phyloP scores from a whole-genome alignment of 192 early-diverging fungal species.

The Dissophora globulifera region DNA sequence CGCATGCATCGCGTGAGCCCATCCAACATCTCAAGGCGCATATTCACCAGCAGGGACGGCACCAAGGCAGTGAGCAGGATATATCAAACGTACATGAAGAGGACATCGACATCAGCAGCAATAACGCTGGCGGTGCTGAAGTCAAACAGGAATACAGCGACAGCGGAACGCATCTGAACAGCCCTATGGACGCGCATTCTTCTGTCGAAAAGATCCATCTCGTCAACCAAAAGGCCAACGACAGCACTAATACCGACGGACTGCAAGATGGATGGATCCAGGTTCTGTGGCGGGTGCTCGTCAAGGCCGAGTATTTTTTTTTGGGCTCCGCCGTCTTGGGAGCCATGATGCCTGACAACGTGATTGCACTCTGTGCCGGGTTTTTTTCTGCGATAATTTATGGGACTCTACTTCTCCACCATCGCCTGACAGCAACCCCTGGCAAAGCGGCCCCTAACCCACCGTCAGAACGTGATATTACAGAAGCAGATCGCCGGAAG shows the following conservation, averaged over 20 bases:
- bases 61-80: no score
- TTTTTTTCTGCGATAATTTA: conserved; percentile 38
- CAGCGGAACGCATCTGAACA: background rate
- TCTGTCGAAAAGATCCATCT: no score
- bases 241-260: background rate
- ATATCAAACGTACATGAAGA: no score
- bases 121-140: background rate
- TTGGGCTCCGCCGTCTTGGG: conserved; percentile 39
- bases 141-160: background rate
- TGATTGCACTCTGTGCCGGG: conserved; percentile 24
- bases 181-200: background rate
- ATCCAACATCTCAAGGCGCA: no score
- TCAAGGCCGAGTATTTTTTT: conserved; percentile 32
- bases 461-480: background rate
- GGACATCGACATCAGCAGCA: background rate
- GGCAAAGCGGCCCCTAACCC: conserved; percentile 26
- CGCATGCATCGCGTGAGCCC: conserved; percentile 16
- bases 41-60: no score
- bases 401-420: conserved; percentile 16
- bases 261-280: conserved; percentile 21
- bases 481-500: background rate
- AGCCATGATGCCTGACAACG: conserved; percentile 38
- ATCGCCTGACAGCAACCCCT: conserved; percentile 14
- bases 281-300: conserved; percentile 21
- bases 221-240: no score